Evolutionary conservation across 768 basidiomycete species (phyloP).

Genomic region (Boletellus ananiceps): DNA sequence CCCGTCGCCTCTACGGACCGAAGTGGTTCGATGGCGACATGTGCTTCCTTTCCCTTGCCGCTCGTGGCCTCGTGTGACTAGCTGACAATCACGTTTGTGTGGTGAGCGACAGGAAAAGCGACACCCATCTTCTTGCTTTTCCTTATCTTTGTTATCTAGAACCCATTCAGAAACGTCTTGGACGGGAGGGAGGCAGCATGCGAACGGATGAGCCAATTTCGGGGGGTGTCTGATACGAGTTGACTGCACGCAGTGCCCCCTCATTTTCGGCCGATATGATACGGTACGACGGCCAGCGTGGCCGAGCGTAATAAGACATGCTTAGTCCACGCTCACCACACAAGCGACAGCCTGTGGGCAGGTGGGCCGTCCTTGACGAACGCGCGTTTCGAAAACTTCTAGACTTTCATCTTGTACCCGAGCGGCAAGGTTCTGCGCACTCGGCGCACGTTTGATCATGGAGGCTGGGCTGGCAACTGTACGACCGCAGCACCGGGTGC

Average conservation of each 20-base stretch:
- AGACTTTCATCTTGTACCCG: slow-evolving; percentile 1
- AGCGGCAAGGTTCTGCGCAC: neutral
- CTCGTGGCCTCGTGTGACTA: neutral
- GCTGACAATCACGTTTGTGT: neutral
- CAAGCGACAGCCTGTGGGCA: neutral
- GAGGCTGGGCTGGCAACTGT: too few relatives aligned
- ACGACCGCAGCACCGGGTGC: too few relatives aligned
- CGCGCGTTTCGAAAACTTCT: slow-evolving; percentile 10
- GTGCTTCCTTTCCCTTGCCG: neutral
- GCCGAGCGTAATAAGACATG: slow-evolving; percentile 14
- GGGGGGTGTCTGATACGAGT: neutral
- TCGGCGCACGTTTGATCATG: too few relatives aligned
- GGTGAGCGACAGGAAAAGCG: neutral
- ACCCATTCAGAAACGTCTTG: neutral
- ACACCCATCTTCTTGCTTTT: too few relatives aligned
- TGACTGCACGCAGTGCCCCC: neutral
- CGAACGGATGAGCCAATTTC: neutral
- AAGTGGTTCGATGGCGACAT: neutral
- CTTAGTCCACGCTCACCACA: slow-evolving; percentile 1
- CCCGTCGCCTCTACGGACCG: neutral
- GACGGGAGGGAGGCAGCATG: neutral
- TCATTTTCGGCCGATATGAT: slow-evolving; percentile 7
- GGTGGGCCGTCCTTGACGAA: neutral
- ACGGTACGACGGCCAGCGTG: neutral
- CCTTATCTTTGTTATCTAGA: slow-evolving; percentile 1